Conservation (phyloP, 306 rosid species). For the Rosa chinensis region DNA sequence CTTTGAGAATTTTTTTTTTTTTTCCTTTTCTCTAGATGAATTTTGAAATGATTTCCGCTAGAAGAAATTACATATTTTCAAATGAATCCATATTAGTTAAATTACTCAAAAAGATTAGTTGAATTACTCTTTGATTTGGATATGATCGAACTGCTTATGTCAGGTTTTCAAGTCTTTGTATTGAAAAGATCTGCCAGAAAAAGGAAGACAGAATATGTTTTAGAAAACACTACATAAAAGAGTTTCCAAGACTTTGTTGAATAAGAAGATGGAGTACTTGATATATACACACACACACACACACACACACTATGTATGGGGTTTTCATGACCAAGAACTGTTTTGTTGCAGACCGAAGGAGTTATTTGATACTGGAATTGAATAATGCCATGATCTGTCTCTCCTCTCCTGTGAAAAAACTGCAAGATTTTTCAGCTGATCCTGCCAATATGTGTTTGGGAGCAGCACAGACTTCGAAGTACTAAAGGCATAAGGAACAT, state of each 20-base stretch:
- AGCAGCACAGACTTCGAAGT: conserved; percentile 73
- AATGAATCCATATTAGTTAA: not conserved
- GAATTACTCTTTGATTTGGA: not conserved
- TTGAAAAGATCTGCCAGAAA: not conserved
- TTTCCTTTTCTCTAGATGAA: not conserved
- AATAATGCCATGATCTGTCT: conserved; percentile 28
- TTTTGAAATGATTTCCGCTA: not conserved
- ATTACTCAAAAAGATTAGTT: not conserved
- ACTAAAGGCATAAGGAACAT: conserved; percentile 82
- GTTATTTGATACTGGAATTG: conserved; percentile 1
- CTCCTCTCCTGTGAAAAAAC: conserved; percentile 35
- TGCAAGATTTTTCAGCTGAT: conserved; percentile 40
- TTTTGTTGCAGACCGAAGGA: conserved; percentile 27
- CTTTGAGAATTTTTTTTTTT: not conserved
- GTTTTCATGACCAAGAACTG: conserved; percentile 24
- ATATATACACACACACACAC: not conserved
- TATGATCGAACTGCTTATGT: not conserved
- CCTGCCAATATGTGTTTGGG: conserved; percentile 33
- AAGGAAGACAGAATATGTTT: not conserved
- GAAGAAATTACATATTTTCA: not conserved
- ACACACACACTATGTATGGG: conserved; percentile 33
- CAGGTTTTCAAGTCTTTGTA: not conserved
- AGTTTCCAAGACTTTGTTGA: conserved; percentile 19
- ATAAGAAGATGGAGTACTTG: conserved; percentile 8
- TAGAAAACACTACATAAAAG: not conserved